Evolutionary conservation across 192 early-diverging fungal species (phyloP), one percentile per base, ranked within the genome.

Genomic region (Podochytrium sp.): DNA sequence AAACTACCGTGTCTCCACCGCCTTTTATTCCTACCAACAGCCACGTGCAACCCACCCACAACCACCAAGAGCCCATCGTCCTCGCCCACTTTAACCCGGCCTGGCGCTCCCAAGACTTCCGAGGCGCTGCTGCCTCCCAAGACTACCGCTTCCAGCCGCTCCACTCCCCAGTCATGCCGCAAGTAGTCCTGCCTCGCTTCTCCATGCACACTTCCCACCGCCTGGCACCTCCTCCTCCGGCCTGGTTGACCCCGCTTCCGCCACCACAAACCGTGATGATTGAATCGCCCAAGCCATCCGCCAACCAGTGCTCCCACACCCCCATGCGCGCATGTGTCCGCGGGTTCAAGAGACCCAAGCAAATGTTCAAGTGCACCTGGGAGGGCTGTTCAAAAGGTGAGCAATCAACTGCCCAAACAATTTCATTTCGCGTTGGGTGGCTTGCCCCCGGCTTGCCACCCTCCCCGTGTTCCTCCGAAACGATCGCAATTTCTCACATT

Each of bases 301-400:
- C 14, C 47, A 1, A 40, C 33, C 10, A 7, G n/a, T 18, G 35
- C 42, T 25, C 7, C 3, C 12, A 12, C 39, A 39, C 18, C 7
- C 30, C 39, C 40, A 51, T 10, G 27, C 35, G 65, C 29, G 10
- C 18, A 10, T 1, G 7, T 25, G 10, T 43, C 42, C 65, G 43
- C 65, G 18, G 2, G 20, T 30, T 57, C 29, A 62, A 29, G 10
- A 29, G 10, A 49, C 40, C 4, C 41, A 40, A 65, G 1, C 23
- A 10, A 14, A 38, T 38, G 63, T 23, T 23, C 33, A 65, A 20
- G 30, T 65, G 63, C 42, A 47, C 63, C 10, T 65, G 63, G 63
- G 18, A 40, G 5, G 63, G 63, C 12, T 65, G 63, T 29, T 14
- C 16, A 4, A 65, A 65, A 65, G 41, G 63, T 65, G 18, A n/a